Base-by-base conservation (phyloP, 176 grass and related monocot genomes). In the Musa schizocarpa region DNA sequence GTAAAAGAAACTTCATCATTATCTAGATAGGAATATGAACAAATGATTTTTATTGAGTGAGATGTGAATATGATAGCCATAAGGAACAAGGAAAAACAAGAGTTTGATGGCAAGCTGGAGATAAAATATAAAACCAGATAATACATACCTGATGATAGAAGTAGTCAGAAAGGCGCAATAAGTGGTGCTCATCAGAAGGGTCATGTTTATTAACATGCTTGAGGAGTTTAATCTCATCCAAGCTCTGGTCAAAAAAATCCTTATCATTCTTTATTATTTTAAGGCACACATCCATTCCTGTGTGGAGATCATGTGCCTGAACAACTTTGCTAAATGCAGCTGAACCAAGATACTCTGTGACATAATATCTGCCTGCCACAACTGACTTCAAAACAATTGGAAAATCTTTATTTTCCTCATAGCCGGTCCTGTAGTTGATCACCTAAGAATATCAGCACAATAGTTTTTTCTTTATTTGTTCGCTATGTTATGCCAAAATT, bases 181-280 rank as follows among this genome's bases (percentile, higher is more conserved):
- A 66, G 74, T 95, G 91, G 72, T 88, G 76, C 50, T 92, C 82
- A 24, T 99, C 96, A 71, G 80, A 57, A 76, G 96, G 96, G 81
- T 99, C 96, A 22, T 89, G 87, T 84, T 89, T 91, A 83, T 99
- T 95, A 34, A 89, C 91, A 69, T 88, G 92, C 55, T 99, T 99
- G 59, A 99, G 88, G 26, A 99, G 88, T 61, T 99, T 99, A 76
- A 99, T 99, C 79, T 99, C 96, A 80, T 99, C 88, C 77, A 99
- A 81, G 79, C 96, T 95, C 70, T 95, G 96, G 64, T 99, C 96
- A 71, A 99, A 92, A 81, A 95, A 99, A 82, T 99, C 96, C 85
- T 99, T 99, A 74, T 95, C 85, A 76, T 95, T 99, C 80, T 95
- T 99, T 29, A 95, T 99, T 89, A 99, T 99, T 78, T 99, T 99